Percentiles rank a stretch among this genome's conserved stretches.
These are phyloP conservation scores for Aspergillus vadensis DNA, from an alignment of 2,329 filamentous ascomycete species.

Conservation along the genomic window DNA sequence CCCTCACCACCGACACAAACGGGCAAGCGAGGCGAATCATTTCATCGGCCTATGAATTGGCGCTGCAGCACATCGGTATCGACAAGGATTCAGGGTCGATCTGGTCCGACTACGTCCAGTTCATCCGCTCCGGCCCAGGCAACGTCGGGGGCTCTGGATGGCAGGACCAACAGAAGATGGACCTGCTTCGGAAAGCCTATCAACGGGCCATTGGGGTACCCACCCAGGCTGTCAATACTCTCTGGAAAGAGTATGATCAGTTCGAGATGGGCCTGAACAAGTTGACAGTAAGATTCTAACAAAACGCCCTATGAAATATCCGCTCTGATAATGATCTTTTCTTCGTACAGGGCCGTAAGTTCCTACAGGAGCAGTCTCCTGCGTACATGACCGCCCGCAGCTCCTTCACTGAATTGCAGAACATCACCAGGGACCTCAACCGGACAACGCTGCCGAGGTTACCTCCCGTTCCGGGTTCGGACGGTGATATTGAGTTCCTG, in stretches of 20 bases:
- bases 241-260: slow-evolving; percentile 98
- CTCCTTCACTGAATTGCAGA: slow-evolving; percentile 86
- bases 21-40: slow-evolving; percentile 77
- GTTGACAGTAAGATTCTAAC: slow-evolving; percentile 63
- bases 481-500: slow-evolving; percentile 80
- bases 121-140: slow-evolving; percentile 85
- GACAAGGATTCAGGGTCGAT: slow-evolving; percentile 87
- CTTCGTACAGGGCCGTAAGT: slow-evolving; percentile 74
- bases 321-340: slow-evolving; percentile 12
- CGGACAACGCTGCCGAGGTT: slow-evolving; percentile 78
- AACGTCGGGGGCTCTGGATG: slow-evolving; percentile 81
- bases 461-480: slow-evolving; percentile 80
- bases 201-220: slow-evolving; percentile 87
- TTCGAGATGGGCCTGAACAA: slow-evolving; percentile 96
- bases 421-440: slow-evolving; percentile 74
- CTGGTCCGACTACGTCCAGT: slow-evolving; percentile 94
- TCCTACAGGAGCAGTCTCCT: slow-evolving; percentile 88
- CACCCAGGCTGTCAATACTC: slow-evolving; percentile 74
- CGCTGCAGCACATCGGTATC: slow-evolving; percentile 83
- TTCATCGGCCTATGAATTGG: slow-evolving; percentile 86
- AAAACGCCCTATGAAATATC: background rate
- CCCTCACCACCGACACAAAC: slow-evolving; percentile 75
- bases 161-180: slow-evolving; percentile 99
- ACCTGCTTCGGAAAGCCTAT: slow-evolving; percentile 86
- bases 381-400: slow-evolving; percentile 95